phyloP scores from a whole-genome alignment of 192 early-diverging fungal species.

The Mortierella alpina region DNA sequence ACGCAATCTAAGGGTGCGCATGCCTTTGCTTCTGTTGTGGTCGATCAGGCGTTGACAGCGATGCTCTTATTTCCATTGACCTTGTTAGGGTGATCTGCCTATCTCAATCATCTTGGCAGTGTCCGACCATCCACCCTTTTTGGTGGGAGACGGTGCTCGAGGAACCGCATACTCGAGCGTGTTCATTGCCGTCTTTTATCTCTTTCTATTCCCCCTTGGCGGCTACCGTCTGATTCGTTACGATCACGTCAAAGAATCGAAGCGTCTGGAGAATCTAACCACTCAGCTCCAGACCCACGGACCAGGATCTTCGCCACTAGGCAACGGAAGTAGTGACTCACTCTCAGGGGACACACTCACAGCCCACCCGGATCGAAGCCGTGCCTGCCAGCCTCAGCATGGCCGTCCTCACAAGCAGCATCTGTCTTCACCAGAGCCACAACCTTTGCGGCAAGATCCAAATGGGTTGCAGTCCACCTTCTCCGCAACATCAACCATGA shows the following conservation, averaged over 20 bases:
- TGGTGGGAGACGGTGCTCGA: constrained; percentile 37
- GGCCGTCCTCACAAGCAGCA: constrained; percentile 10
- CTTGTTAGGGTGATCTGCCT: constrained; percentile 40
- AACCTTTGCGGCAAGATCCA: neutral
- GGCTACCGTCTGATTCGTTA: constrained; percentile 41
- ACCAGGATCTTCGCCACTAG: constrained; percentile 1
- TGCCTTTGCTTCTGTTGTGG: neutral
- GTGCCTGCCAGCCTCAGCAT: neutral
- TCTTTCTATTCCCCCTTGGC: constrained; percentile 45
- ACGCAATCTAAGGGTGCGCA: neutral
- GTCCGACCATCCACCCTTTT: constrained; percentile 44
- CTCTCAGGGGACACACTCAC: neutral
- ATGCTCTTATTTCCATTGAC: neutral
- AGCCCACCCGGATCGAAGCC: neutral
- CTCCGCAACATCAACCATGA: constrained; percentile 46
- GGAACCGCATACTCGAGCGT: constrained; percentile 48
- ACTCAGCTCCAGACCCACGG: constrained; percentile 1
- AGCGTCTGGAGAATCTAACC: constrained; percentile 20
- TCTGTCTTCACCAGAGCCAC: constrained; percentile 5
- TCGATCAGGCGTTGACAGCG: neutral
- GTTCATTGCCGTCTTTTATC: constrained; percentile 38
- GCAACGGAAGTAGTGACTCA: constrained; percentile 4
- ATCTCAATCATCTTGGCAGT: constrained; percentile 51
- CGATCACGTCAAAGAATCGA: constrained; percentile 47
- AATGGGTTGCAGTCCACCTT: constrained; percentile 14